Base-by-base conservation (phyloP, 805 yeast genomes). In the Candida broadrunensis region DNA sequence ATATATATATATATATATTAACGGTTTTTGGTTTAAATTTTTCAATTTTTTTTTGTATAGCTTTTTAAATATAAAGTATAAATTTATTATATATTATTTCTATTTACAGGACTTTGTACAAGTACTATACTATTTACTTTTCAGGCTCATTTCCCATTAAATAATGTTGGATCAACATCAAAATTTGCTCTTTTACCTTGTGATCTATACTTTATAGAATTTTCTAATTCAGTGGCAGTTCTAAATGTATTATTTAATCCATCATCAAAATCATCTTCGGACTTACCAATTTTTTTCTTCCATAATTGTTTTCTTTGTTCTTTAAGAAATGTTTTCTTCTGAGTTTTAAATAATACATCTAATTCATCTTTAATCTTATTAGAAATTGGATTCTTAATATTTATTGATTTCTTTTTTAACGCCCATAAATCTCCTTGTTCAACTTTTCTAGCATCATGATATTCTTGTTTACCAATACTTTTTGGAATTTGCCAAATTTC, bases 401-500 rank as follows among this genome's bases (percentile, higher is more conserved):
- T 51, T 2, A 56, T 61, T 24, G 61, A 54, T 52, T 70, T 70
- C 49, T 60, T 60, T 8, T 61, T 70, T 15, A 52, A 54, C 1
- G 85, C 83, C 99, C 98, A 93, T 38, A 83, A 63, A 58, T 93
- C 99, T 17, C 97, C 96, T 55, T 78, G 77, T n/a, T 61, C 62
- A 0, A 88, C 78, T 59, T 93, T 91, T 41, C 97, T 73, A 0
- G 96, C 96, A 66, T 93, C 98, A 55, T 87, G 95, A 51, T 88
- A 93, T 2, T 71, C 79, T 45, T 79, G 84, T 46, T 80, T 79
- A 5, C 88, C 85, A 40, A 77, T 72, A 15, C 95, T 81, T 57
- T 83, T 85, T 0, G 97, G 84, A 2, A 93, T 77, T 13, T 82
- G 82, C 96, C 97, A 89, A 44, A 82, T 80, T 62, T 91, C 97